phyloP scores from a whole-genome alignment of 257 asterid genomes.

The Scutellaria minor region DNA sequence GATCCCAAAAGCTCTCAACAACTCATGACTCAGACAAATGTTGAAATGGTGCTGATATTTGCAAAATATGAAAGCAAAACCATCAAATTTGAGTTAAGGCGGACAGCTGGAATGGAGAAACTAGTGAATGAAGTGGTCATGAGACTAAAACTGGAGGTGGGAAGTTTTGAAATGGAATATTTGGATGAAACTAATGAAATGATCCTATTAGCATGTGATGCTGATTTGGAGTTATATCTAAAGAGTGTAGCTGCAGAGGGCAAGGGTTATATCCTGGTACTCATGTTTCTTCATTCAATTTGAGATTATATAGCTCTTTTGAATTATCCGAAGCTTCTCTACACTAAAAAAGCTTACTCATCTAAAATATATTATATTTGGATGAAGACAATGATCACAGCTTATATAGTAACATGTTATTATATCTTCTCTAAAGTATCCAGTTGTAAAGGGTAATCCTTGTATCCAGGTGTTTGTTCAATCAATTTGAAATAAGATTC shows the following conservation, averaged over 20 bases:
- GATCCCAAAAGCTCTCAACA: not conserved
- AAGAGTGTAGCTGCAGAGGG: not conserved
- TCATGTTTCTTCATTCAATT: too few species aligned
- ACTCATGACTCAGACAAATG: not conserved
- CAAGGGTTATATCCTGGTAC: not conserved
- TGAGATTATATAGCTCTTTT: too few species aligned
- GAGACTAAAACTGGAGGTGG: not conserved
- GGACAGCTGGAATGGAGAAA: not conserved
- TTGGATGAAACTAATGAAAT: not conserved
- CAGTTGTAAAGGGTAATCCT: not conserved
- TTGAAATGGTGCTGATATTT: not conserved
- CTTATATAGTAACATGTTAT: too few species aligned
- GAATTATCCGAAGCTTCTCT: too few species aligned
- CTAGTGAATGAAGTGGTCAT: not conserved
- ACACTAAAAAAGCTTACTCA: too few species aligned
- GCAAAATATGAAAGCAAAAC: not conserved
- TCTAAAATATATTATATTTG: too few species aligned
- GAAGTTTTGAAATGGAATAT: slow-evolving; percentile 7
- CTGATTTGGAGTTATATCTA: not conserved
- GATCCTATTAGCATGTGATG: not conserved
- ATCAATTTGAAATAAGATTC: not conserved
- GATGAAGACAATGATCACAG: too few species aligned
- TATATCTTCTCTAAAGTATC: too few species aligned
- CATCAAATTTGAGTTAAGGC: not conserved
- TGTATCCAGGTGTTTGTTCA: not conserved